Evolutionary conservation across 2,329 filamentous ascomycete species (phyloP), one percentile per base, ranked within the genome.

Genomic region (Pseudonectria buxi): DNA sequence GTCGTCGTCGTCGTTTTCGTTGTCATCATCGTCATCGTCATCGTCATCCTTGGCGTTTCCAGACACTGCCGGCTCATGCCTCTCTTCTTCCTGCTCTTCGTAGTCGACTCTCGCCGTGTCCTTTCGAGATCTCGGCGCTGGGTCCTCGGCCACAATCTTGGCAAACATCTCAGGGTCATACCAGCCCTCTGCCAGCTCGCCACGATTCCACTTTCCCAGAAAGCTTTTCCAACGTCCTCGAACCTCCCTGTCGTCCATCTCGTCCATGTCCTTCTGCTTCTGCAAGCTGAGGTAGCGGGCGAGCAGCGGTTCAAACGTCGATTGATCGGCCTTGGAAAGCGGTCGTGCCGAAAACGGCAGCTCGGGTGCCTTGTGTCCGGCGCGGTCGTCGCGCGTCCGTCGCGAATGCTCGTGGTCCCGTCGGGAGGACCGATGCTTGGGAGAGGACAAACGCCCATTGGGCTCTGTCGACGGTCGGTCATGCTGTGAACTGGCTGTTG

Each of bases 171-270:
- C 74, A 7, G 88, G 84, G 54, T 94, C 86, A 62, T 96, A 98
- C 90, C 90, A 98, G 30, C 86, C 86, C 59, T 90, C 83, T 4
- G 85, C 83, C 44, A 96, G 69, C 63, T 90, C 86, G 55, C 81
- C 83, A 51, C 78, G 76, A 65, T 98, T 98, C 90, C 92, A 98
- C 69, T 88, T 90, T 4, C 75, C 71, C 10, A 90, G 59, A 53
- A 96, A 98, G 57, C 87, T 90, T 71, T 95, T 95, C 88, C 90
- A 98, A 36, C 90, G 70, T 2, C 89, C 88, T 45, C 73, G 82
- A 1, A 80, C 63, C 57, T 95, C 89, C n/a, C 75, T 72, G 44
- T 86, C 81, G 37, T 78, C 74, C 47, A 96, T 68, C 9, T 76
- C 72, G 13, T 79, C 70, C 2, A 94, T 65, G 35, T 81, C 65